Evolutionary conservation across 2,329 filamentous ascomycete species (phyloP).

Genomic region (Colletotrichum tanaceti): DNA sequence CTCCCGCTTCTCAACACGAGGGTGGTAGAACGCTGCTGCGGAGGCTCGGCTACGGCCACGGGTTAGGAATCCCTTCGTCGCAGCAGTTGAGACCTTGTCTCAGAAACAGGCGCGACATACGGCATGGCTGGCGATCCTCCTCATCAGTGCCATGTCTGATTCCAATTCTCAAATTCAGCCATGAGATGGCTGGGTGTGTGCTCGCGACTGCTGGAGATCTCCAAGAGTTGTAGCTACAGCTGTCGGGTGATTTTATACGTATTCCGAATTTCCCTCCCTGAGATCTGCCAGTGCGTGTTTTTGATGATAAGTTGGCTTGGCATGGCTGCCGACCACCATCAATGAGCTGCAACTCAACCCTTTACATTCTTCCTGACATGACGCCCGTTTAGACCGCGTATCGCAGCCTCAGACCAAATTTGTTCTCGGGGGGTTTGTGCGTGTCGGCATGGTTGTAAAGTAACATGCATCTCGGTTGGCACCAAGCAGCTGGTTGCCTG

Average conservation of each 20-base stretch:
- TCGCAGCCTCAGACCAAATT: not conserved
- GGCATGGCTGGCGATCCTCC: conserved; percentile 11
- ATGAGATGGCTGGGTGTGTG: conserved; percentile 10
- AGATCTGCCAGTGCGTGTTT: not conserved
- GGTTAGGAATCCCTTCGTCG: conserved; percentile 26
- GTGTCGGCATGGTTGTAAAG: conserved; percentile 1
- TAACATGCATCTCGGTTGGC: conserved; percentile 12
- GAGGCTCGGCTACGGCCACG: not conserved
- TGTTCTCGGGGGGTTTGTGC: conserved; percentile 8
- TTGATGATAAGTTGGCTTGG: conserved; percentile 11
- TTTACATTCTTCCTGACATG: conserved; percentile 7
- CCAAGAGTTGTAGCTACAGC: not conserved
- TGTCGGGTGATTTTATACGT: not conserved
- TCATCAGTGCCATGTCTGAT: conserved; percentile 5
- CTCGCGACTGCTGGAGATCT: not conserved
- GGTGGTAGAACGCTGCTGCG: not conserved
- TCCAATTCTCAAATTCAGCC: conserved; percentile 23
- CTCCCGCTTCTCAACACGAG: not conserved
- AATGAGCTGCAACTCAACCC: conserved; percentile 24
- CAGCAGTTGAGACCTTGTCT: conserved; percentile 16
- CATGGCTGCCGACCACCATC: not conserved
- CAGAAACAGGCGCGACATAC: conserved; percentile 11
- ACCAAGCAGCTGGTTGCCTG: conserved; percentile 10
- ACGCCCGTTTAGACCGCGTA: not conserved
- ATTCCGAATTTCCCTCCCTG: conserved; percentile 3